Evolutionary conservation across 805 yeast species (phyloP).

Genomic region (Saccharomycopsis olivae): DNA sequence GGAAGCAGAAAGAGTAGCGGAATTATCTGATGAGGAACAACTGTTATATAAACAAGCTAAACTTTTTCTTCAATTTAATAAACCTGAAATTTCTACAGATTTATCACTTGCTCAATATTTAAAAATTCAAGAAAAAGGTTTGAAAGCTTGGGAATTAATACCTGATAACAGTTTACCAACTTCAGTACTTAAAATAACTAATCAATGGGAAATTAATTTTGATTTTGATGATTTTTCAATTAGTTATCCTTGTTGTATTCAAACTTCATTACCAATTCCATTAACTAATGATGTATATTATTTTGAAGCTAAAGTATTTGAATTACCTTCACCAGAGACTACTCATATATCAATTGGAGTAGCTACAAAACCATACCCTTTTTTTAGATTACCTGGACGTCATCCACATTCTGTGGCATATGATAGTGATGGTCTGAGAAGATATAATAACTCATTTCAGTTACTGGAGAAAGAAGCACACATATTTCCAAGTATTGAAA

Average conservation of each 20-base stretch:
- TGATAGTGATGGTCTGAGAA: slow-evolving; percentile 73
- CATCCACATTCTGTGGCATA: slow-evolving; percentile 80
- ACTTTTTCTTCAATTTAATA: slow-evolving; percentile 27
- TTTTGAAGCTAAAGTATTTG: slow-evolving; percentile 79
- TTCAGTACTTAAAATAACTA: slow-evolving; percentile 50
- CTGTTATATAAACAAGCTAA: slow-evolving; percentile 32
- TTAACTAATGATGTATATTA: slow-evolving; percentile 75
- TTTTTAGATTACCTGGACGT: slow-evolving; percentile 87
- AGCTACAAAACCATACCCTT: slow-evolving; percentile 83
- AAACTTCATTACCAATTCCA: slow-evolving; percentile 80
- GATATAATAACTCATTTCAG: slow-evolving; percentile 69
- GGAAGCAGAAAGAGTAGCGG: slow-evolving; percentile 13
- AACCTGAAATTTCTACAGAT: slow-evolving; percentile 34
- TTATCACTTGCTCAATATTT: slow-evolving; percentile 44
- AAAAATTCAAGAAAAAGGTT: slow-evolving; percentile 77
- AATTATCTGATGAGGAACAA: slow-evolving; percentile 25
- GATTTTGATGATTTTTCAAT: slow-evolving; percentile 27
- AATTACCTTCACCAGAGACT: slow-evolving; percentile 43
- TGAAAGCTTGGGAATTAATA: slow-evolving; percentile 78
- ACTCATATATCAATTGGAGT: slow-evolving; percentile 65
- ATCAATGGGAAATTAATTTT: slow-evolving; percentile 44
- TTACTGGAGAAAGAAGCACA: slow-evolving; percentile 34
- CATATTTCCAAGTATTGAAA: slow-evolving; percentile 48
- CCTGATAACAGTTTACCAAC: slow-evolving; percentile 37
- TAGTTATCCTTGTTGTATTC: slow-evolving; percentile 49